These are phyloP conservation scores for Hypoxylon rubiginosum DNA, from an alignment of 2,329 filamentous ascomycete species.

Conservation along the genomic window DNA sequence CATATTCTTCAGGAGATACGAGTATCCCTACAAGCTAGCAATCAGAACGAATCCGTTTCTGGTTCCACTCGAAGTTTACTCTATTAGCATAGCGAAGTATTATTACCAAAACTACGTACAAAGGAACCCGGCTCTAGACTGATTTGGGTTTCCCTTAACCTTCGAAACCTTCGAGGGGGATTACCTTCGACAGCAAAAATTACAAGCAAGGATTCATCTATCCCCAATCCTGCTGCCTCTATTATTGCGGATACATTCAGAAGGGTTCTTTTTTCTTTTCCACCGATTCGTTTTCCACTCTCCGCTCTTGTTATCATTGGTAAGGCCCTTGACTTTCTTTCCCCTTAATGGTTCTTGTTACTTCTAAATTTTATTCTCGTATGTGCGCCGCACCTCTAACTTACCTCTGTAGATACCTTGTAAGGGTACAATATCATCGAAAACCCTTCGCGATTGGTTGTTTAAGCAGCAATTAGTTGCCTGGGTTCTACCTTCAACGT, in stretches of 20 bases:
- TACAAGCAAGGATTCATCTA: no score
- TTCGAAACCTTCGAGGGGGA: no score
- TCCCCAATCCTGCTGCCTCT: neutral
- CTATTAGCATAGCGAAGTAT: no score
- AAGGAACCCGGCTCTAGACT: no score
- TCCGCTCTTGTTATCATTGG: neutral
- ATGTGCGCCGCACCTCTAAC: neutral
- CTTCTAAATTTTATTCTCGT: neutral
- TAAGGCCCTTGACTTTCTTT: neutral
- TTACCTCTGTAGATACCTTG: neutral
- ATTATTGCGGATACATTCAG: neutral
- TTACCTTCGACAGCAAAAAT: no score
- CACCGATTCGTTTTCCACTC: neutral
- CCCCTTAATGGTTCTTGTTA: no score
- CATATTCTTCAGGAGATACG: no score
- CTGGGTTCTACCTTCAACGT: neutral
- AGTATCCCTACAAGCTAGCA: no score
- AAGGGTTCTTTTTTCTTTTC: neutral
- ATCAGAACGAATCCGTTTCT: no score
- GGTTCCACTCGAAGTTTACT: no score
- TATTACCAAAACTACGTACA: no score
- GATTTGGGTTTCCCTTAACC: no score
- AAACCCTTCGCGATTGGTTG: neutral
- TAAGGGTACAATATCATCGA: neutral
- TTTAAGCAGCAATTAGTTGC: neutral